phyloP scores from a whole-genome alignment of 1,139 yeast genomes.

The Protomyces macrosporus region DNA sequence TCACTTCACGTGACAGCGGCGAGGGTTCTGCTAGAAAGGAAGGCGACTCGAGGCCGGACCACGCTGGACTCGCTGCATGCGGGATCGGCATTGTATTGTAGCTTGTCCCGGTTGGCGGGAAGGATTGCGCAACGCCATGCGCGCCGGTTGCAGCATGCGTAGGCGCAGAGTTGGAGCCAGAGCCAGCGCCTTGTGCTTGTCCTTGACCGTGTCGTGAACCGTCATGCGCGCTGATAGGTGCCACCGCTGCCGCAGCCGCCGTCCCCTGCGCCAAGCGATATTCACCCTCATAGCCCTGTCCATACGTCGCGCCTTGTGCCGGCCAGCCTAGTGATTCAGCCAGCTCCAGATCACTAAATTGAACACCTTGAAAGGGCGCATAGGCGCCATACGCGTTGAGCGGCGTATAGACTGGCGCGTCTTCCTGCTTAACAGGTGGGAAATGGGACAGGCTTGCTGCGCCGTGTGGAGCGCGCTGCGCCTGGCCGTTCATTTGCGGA shows the following conservation, averaged over 20 bases:
- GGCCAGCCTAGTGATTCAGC: conserved; percentile 22
- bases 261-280: background rate
- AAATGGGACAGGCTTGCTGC: background rate
- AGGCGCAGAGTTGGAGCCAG: too few relatives aligned
- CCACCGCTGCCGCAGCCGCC: too few relatives aligned
- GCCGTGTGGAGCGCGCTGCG: background rate
- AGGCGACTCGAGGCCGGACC: background rate
- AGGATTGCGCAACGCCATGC: background rate
- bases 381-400: background rate
- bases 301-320: background rate
- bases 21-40: background rate
- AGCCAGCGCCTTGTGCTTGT: background rate
- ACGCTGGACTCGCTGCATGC: background rate
- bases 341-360: background rate
- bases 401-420: background rate
- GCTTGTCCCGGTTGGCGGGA: background rate
- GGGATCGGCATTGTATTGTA: background rate
- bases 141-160: background rate
- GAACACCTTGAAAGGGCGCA: background rate
- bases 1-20: background rate
- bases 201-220: background rate
- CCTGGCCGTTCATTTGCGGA: background rate
- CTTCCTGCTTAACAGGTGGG: background rate
- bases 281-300: background rate
- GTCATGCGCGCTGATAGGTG: background rate